A percentile compares a stretch with the other conserved stretches of the same genome.
Conservation (phyloP, 306 rosid species). For the Fragaria ananassa region DNA sequence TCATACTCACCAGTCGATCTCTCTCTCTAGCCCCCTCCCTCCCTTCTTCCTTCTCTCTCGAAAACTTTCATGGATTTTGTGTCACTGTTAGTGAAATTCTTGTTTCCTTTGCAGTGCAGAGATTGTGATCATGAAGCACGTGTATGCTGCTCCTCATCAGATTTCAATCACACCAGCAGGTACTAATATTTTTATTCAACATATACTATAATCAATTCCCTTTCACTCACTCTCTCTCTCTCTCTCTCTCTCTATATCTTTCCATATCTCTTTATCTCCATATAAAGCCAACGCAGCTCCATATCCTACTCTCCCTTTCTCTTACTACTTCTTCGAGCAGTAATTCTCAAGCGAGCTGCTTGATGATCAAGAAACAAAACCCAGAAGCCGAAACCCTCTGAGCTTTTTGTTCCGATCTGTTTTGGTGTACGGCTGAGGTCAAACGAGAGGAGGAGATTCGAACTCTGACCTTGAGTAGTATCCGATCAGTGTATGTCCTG, state of each 20-base stretch:
- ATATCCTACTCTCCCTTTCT: constrained; percentile 6
- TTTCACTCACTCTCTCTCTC: constrained; percentile 29
- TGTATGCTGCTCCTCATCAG: constrained; percentile 43
- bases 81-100: constrained; percentile 44
- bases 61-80: constrained; percentile 36
- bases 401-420: background rate
- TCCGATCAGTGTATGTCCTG: background rate
- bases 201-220: constrained; percentile 32
- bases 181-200: constrained; percentile 33
- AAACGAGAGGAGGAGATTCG: background rate
- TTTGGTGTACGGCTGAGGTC: background rate
- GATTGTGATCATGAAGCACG: constrained; percentile 68
- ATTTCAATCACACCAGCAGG: constrained; percentile 64
- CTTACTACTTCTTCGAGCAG: constrained; percentile 22
- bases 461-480: background rate
- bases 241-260: constrained; percentile 12
- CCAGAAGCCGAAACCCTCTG: background rate
- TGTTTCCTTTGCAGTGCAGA: constrained; percentile 44
- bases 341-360: background rate
- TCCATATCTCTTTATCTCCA: constrained; percentile 12
- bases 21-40: constrained; percentile 15
- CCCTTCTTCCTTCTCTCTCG: constrained; percentile 25
- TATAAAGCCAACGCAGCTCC: constrained; percentile 35
- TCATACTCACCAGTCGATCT: background rate
- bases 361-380: background rate